phyloP scores from a whole-genome alignment of 768 basidiomycete genomes.

The Tylopilus subfusipes region DNA sequence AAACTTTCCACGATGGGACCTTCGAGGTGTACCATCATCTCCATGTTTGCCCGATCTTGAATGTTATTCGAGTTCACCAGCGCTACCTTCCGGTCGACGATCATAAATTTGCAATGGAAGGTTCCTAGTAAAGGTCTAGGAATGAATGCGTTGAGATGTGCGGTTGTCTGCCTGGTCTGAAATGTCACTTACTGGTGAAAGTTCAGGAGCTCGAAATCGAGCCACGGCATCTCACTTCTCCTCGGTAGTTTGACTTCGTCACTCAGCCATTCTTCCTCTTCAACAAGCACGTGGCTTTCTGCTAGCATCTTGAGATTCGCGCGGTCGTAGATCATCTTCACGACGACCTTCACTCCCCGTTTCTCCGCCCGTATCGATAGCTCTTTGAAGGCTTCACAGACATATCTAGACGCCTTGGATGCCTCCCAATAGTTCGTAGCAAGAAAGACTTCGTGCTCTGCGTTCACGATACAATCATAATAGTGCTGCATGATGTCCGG shows the following conservation, averaged over 20 bases:
- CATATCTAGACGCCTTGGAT: slow-evolving; percentile 47
- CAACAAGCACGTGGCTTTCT: slow-evolving; percentile 45
- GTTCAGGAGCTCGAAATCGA: slow-evolving; percentile 60
- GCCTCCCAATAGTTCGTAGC: slow-evolving; percentile 64
- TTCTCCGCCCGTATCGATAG: slow-evolving; percentile 46
- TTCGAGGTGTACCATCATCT: slow-evolving; percentile 69
- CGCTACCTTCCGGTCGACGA: slow-evolving; percentile 66
- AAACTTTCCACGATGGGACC: slow-evolving; percentile 67
- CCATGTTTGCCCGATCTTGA: slow-evolving; percentile 50
- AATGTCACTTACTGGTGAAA: slow-evolving; percentile 37
- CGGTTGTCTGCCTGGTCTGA: not conserved
- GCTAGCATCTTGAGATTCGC: slow-evolving; percentile 53
- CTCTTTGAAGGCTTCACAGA: slow-evolving; percentile 50
- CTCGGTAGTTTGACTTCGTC: slow-evolving; percentile 49
- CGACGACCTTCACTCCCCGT: slow-evolving; percentile 47
- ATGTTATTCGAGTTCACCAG: slow-evolving; percentile 68
- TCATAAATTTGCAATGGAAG: slow-evolving; percentile 68
- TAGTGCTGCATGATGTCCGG: slow-evolving; percentile 75
- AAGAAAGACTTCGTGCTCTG: slow-evolving; percentile 61
- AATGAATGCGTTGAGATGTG: not conserved
- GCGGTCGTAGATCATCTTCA: slow-evolving; percentile 70
- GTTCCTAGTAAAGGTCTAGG: slow-evolving; percentile 54
- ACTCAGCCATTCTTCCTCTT: slow-evolving; percentile 41
- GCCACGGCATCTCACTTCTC: slow-evolving; percentile 53
- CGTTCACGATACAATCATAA: slow-evolving; percentile 55